phyloP scores from a whole-genome alignment of 164 flowering plant species.

The Umbilicus rupestris region DNA sequence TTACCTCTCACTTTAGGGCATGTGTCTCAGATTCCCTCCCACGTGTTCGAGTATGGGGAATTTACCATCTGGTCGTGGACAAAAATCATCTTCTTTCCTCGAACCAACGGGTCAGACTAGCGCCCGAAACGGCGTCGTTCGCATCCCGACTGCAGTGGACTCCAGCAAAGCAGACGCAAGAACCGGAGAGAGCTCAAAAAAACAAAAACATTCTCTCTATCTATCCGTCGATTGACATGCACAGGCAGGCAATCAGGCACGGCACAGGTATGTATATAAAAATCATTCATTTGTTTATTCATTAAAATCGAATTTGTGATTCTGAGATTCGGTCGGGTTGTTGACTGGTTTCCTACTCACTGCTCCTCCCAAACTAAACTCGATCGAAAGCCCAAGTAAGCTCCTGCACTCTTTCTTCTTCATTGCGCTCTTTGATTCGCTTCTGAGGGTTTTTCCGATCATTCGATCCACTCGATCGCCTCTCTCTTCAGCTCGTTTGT shows the following conservation, averaged over 20 bases:
- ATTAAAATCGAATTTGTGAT: neutral
- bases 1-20: no score
- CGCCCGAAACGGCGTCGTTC: neutral
- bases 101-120: no score
- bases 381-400: neutral
- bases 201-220: slow-evolving; percentile 1
- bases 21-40: no score
- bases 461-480: no score
- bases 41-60: no score
- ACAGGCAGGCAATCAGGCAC: no score
- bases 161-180: neutral
- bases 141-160: neutral
- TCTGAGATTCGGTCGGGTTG: neutral
- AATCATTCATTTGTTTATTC: neutral
- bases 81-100: no score
- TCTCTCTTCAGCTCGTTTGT: no score
- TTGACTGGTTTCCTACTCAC: neutral
- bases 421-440: neutral
- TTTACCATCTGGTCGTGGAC: no score
- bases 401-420: neutral
- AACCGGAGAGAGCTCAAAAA: neutral
- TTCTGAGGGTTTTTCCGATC: neutral
- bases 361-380: neutral
- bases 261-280: no score
- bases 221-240: slow-evolving; percentile 5